Percentiles rank a stretch among this genome's conserved stretches.
Conservation (phyloP, 805 yeast genomes). For the Candida montana region DNA sequence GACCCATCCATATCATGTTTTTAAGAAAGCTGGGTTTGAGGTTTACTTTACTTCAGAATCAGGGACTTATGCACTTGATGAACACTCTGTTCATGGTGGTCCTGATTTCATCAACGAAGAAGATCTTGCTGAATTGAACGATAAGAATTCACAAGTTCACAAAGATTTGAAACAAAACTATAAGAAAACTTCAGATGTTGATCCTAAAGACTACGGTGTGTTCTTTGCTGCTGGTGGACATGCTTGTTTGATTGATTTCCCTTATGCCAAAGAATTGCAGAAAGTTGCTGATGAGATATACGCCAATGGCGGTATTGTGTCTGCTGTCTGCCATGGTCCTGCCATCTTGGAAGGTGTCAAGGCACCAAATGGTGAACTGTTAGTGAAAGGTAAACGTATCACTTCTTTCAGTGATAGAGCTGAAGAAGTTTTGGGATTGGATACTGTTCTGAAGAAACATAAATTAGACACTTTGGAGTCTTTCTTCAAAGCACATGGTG, state of each 20-base stretch:
- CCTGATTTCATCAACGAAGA: conserved; percentile 34
- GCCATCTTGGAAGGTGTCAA: conserved; percentile 45
- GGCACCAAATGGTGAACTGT: conserved; percentile 37
- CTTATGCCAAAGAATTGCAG: conserved; percentile 43
- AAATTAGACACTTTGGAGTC: conserved; percentile 34
- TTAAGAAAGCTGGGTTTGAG: conserved; percentile 42
- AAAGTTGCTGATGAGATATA: conserved; percentile 41
- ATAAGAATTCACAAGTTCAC: conserved; percentile 35
- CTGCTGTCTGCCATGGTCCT: conserved; percentile 72
- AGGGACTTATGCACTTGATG: conserved; percentile 55
- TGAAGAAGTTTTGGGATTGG: conserved; percentile 31
- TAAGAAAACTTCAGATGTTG: conserved; percentile 44
- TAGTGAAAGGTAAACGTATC: conserved; percentile 47
- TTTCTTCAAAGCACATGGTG: conserved; percentile 36
- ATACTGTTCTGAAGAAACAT: conserved; percentile 20
- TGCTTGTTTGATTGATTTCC: conserved; percentile 55
- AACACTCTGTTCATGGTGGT: conserved; percentile 40
- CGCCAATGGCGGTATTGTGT: conserved; percentile 46
- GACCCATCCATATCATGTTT: conserved; percentile 49
- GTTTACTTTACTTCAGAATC: conserved; percentile 55
- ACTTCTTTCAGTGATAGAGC: conserved; percentile 57
- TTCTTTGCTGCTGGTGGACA: conserved; percentile 67
- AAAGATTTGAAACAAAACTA: conserved; percentile 30
- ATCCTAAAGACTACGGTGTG: conserved; percentile 44
- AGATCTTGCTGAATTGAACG: conserved; percentile 36